Evolutionary conservation across 2,329 filamentous ascomycete species (phyloP), one percentile per base, ranked within the genome.

Genomic region (Penicillium aurantiogriseum): DNA sequence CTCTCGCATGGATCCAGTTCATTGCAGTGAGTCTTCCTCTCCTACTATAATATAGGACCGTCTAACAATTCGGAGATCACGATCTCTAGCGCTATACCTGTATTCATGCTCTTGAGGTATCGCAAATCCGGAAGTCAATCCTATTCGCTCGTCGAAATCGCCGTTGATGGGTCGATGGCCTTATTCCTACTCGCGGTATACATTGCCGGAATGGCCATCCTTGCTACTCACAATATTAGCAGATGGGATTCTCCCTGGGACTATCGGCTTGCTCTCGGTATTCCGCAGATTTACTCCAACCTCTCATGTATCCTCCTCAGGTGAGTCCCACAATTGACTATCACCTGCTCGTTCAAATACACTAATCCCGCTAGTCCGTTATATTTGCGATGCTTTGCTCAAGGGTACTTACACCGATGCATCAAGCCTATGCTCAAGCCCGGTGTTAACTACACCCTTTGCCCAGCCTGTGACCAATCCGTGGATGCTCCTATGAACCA

Each of bases 201-300:
- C 19, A 25, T 36, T 19, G 23, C 39, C 6, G 49, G 49, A 11
- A 27, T 43, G 2, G 5, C 36, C 19, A 11, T 51, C 23, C 49
- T 51, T 43, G 11, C 38, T n/a, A 25, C 38, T 5, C n/a, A 11
- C 2, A 6, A 36, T 4, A 25, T 51, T 21, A 13, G 10, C 11
- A 4, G 7, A 23, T 51, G 48, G 48, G 13, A 3, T 8, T 9
- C 2, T 31, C 13, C 5, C 13, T n/a, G 9, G 7, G 29, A 40
- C 38, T 51, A 43, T 19, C 35, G 19, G 19, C 15, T 51, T 17
- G 39, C 39, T 27, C 19, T 21, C n/a, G 39, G 36, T 13, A 35
- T 51, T 25, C 49, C 49, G 6, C 49, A 51, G 29, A 9, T 52
- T 19, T 52, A 52, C 49, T 52, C 49, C 19, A 52, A 52, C 17